Base-by-base conservation (phyloP, 495 filamentous ascomycete genomes). In the Neurospora pannonica region DNA sequence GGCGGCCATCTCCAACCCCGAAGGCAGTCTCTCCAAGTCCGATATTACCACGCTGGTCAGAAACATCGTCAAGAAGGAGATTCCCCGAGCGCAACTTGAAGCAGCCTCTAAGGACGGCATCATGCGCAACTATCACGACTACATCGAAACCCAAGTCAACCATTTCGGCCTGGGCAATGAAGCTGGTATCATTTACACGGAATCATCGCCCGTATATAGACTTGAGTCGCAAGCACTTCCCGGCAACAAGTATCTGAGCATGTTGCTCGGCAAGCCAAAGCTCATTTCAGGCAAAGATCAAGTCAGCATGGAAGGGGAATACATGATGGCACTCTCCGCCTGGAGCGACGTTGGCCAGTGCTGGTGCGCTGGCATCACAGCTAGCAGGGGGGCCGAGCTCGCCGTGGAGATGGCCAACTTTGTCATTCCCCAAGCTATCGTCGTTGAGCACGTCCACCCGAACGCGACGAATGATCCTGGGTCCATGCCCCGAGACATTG, bases 321-420 rank as follows among this genome's bases (percentile, higher is more conserved):
- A 67, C 28, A 67, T 67, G 54, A 15, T 67, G 10, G 91, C 90
- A 0, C 81, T 93, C 17, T 77, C 79, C 4, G 78, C 78, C 38
- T 92, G 91, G 88, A 80, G 84, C 4, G 89, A 93, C 38, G 84
- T 88, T 24, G 89, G 89, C 38, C 88, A 93, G 54, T 92, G 90
- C 80, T 93, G 89, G 89, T 92, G 91, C 81, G 85, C 85, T 43
- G 87, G 83, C 28, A 81, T 79, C 46, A 76, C 67, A 70, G 73
- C 19, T 46, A 40, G 28, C 71, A 75, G 15, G 69, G 77, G 74
- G 70, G 81, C 85, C 36, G 79, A 84, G 74, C 74, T 93, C 15
- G 80, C 79, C 24, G 84, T 93, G 70, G 71, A 82, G 39, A 81
- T 88, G 31, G 78, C 82, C 38, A 78, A 81, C 39, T 38, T 75